Base-by-base conservation (phyloP, 1,284 basidiomycete genomes). In the Porogramme epimiltina region DNA sequence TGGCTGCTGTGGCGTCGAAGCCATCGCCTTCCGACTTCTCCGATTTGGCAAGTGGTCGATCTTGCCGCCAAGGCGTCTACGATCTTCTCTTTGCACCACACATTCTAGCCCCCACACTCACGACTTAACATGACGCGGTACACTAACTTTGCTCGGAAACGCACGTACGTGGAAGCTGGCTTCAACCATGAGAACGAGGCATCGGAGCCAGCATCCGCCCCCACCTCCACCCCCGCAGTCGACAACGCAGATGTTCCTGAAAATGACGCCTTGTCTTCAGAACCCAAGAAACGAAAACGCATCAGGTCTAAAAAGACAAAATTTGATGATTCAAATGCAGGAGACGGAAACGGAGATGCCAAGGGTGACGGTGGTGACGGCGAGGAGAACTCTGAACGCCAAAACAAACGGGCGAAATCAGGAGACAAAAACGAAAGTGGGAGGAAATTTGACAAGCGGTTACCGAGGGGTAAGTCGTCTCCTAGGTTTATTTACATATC, bases 71-170 rank as follows among this genome's bases (percentile, higher is more conserved):
- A n/a, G n/a, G n/a, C n/a, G n/a, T 42, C 31, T 28, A 15, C 47
- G 31, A 16, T 44, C 19, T 37, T 36, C 39, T 38, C 39, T 23
- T 37, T 28, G 13, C 15, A 9, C 40, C 24, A 26, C 31, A 20
- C 4, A n/a, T 20, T 33, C 18, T 15, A 8, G 28, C 28, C 8
- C 28, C 6, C 28, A 31, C 8, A 31, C 28, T 8, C n/a, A 6
- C n/a, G 9, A 16, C 6, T 6, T n/a, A 26, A 25, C 45, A 90
- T 91, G 89, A 90, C 89, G 9, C 79, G 89, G 46, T 74, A 84
- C 54, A 89, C 87, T 9, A 84, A 82, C 60, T 76, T 89, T 64
- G 85, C 83, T 16, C 76, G 78, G 45, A 91, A 91, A 66, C 75
- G 88, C 45, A 84, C 82, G 8, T 82, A 87, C 60, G 60, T 90